A percentile compares a stretch with the other conserved stretches of the same genome.
phyloP scores from a whole-genome alignment of 768 basidiomycete species.

The Tricholoma hemisulphureum region DNA sequence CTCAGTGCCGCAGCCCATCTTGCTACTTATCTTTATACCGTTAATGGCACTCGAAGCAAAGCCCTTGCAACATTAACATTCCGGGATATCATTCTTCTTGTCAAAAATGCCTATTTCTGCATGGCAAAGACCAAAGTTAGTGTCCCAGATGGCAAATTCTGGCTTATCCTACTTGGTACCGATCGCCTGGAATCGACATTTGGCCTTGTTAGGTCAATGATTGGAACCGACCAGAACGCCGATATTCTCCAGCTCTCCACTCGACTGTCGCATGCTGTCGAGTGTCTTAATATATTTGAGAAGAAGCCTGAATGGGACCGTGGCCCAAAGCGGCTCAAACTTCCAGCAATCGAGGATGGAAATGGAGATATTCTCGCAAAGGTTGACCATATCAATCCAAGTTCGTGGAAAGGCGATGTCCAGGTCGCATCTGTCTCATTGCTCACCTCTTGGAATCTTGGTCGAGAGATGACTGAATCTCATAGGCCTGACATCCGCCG shows the following conservation, averaged over 20 bases:
- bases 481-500: too few relatives aligned
- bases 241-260: conserved; percentile 16
- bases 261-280: conserved; percentile 7
- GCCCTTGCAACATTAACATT: too few relatives aligned
- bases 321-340: conserved; percentile 3
- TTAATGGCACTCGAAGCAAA: too few relatives aligned
- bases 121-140: too few relatives aligned
- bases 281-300: conserved; percentile 5
- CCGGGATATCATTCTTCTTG: too few relatives aligned
- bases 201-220: conserved; percentile 31
- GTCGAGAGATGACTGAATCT: too few relatives aligned
- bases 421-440: conserved; percentile 13
- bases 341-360: conserved; percentile 9
- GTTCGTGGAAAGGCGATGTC: conserved; percentile 21
- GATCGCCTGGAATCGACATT: conserved; percentile 33
- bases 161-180: conserved; percentile 33
- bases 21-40: too few relatives aligned
- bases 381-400: conserved; percentile 24
- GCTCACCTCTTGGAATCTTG: conserved; percentile 10
- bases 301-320: conserved; percentile 12
- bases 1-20: conserved; percentile 9
- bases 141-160: conserved; percentile 30
- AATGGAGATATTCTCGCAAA: conserved; percentile 7
- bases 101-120: not conserved
- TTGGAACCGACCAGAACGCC: conserved; percentile 29